A percentile compares a stretch with the other conserved stretches of the same genome.
Evolutionary conservation across 257 asterid species (phyloP).

Genomic region (Coffea canephora): DNA sequence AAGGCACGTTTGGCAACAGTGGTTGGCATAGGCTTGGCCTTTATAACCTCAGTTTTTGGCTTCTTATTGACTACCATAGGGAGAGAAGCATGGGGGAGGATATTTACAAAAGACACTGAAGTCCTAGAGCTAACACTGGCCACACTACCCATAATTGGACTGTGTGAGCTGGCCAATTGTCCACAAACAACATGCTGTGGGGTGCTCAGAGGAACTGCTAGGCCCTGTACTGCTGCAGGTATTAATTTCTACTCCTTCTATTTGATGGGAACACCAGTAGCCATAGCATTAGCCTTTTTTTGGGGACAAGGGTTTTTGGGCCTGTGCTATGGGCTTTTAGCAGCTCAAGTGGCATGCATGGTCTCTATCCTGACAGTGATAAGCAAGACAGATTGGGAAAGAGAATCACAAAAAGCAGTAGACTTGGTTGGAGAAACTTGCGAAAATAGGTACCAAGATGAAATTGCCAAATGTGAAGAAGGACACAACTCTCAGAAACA

Average conservation of each 20-base stretch:
- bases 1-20: conserved; percentile 72
- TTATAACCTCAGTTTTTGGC: conserved; percentile 60
- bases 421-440: conserved; percentile 59
- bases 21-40: conserved; percentile 66
- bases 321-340: conserved; percentile 88
- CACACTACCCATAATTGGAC: conserved; percentile 76
- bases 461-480: conserved; percentile 47
- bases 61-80: conserved; percentile 67
- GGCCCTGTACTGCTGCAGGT: conserved; percentile 73
- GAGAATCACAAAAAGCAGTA: conserved; percentile 63
- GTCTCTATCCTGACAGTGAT: conserved; percentile 61
- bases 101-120: conserved; percentile 68
- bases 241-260: conserved; percentile 83
- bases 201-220: conserved; percentile 81
- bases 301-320: conserved; percentile 74
- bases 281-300: conserved; percentile 62
- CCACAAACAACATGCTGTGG: conserved; percentile 96
- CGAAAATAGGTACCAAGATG: conserved; percentile 38
- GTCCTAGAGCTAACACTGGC: conserved; percentile 65
- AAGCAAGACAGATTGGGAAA: conserved; percentile 74
- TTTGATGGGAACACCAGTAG: conserved; percentile 85
- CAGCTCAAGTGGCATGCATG: conserved; percentile 79
- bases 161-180: conserved; percentile 92
- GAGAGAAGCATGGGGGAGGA: conserved; percentile 64
- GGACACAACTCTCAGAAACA: conserved; percentile 30